These are phyloP conservation scores for Polygonum maritimum DNA, from an alignment of 148 eudicot genomes.

Conservation along the genomic window DNA sequence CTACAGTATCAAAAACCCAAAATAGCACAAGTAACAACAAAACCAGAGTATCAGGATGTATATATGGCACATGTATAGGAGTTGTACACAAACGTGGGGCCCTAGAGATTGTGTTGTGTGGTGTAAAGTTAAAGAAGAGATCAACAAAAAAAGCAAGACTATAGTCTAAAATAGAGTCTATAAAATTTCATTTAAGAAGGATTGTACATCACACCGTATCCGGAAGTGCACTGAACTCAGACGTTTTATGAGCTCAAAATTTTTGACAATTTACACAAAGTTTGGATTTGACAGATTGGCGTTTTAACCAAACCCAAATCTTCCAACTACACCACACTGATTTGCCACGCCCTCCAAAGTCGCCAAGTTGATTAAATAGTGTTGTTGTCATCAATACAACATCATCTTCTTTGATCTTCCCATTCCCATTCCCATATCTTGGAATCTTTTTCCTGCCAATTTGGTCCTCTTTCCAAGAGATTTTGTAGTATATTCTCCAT, in stretches of 20 bases:
- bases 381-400: neutral
- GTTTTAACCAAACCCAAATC: neutral
- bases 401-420: neutral
- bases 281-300: neutral
- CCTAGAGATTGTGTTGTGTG: neutral
- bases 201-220: neutral
- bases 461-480: neutral
- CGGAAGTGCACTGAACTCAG: neutral
- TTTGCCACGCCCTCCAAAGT: neutral
- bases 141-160: neutral
- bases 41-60: too few species aligned
- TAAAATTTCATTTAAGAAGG: neutral
- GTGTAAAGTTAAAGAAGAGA: neutral
- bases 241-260: neutral
- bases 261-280: neutral
- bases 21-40: neutral
- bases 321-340: neutral
- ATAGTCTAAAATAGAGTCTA: neutral
- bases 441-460: neutral
- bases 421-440: neutral
- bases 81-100: neutral
- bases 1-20: too few species aligned
- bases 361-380: neutral
- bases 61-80: neutral
- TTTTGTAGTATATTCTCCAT: neutral